These are phyloP conservation scores for Rosa persica DNA, from an alignment of 306 rosid genomes.

Conservation along the genomic window DNA sequence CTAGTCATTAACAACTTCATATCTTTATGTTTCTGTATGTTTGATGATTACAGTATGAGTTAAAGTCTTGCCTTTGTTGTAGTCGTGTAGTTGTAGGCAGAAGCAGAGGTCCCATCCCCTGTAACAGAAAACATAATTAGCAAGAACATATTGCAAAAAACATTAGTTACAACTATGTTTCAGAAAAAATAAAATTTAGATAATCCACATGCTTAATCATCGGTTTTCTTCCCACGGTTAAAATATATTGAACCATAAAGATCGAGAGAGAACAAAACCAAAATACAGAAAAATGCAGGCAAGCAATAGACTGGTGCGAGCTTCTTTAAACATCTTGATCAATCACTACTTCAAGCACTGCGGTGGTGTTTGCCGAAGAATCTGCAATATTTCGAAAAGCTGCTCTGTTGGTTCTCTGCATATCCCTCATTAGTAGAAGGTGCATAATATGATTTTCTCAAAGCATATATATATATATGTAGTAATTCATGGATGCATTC, in stretches of 20 bases:
- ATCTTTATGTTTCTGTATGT: background rate
- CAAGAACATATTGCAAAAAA: background rate
- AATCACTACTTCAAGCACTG: conserved; percentile 26
- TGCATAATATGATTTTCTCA: background rate
- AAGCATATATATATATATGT: background rate
- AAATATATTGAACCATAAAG: conserved; percentile 3
- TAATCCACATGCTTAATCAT: background rate
- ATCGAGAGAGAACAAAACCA: conserved; percentile 44
- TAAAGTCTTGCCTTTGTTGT: conserved; percentile 54
- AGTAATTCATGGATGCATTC: background rate
- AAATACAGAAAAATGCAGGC: conserved; percentile 39
- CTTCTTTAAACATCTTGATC: conserved; percentile 36
- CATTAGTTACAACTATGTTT: background rate
- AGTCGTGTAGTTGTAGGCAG: conserved; percentile 58
- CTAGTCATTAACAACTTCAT: background rate
- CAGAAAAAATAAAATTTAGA: background rate
- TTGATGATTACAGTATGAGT: background rate
- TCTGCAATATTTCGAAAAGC: background rate
- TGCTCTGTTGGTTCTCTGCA: background rate
- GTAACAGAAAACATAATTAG: conserved; percentile 22
- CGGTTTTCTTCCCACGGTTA: background rate
- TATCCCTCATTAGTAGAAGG: background rate
- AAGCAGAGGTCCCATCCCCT: conserved; percentile 47
- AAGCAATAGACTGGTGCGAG: conserved; percentile 28
- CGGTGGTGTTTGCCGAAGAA: background rate